Conservation (phyloP, 306 rosid genomes). For the Prunus dulcis region DNA sequence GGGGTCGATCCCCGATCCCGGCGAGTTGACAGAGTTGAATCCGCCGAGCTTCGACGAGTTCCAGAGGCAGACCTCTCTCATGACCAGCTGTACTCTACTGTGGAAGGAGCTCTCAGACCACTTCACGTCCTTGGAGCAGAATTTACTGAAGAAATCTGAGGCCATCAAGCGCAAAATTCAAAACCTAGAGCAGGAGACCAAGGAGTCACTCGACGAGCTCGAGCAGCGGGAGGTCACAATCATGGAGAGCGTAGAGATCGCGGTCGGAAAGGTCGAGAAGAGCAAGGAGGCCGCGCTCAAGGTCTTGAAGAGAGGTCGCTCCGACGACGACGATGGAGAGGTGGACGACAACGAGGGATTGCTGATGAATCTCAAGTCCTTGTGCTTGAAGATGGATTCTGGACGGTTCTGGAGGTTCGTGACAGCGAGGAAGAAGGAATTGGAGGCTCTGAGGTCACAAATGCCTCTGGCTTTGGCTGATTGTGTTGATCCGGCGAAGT, state of each 20-base stretch:
- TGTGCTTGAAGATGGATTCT: conserved; percentile 75
- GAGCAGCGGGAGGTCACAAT: conserved; percentile 77
- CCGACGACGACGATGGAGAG: conserved; percentile 61
- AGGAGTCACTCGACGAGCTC: conserved; percentile 58
- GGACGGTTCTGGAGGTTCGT: conserved; percentile 71
- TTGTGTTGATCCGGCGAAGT: conserved; percentile 88
- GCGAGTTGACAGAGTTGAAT: conserved; percentile 79
- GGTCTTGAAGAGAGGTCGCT: conserved; percentile 22
- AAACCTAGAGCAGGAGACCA: conserved; percentile 56
- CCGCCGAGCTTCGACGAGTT: conserved; percentile 86
- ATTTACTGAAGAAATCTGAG: conserved; percentile 72
- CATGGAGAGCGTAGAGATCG: conserved; percentile 67
- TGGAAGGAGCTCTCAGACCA: conserved; percentile 98
- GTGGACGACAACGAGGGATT: conserved; percentile 78
- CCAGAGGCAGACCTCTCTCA: conserved; percentile 89
- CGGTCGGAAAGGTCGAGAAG: conserved; percentile 58
- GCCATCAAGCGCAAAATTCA: conserved; percentile 60
- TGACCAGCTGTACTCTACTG: conserved; percentile 94
- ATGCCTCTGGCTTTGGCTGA: conserved; percentile 63
- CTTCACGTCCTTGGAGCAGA: conserved; percentile 70
- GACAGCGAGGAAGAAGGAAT: conserved; percentile 73
- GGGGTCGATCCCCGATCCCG: conserved; percentile 99
- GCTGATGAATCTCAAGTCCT: conserved; percentile 50
- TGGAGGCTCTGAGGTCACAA: conserved; percentile 67
- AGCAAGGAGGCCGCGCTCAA: conserved; percentile 54